phyloP scores from a whole-genome alignment of 2,329 filamentous ascomycete species.

The Alternaria atra region DNA sequence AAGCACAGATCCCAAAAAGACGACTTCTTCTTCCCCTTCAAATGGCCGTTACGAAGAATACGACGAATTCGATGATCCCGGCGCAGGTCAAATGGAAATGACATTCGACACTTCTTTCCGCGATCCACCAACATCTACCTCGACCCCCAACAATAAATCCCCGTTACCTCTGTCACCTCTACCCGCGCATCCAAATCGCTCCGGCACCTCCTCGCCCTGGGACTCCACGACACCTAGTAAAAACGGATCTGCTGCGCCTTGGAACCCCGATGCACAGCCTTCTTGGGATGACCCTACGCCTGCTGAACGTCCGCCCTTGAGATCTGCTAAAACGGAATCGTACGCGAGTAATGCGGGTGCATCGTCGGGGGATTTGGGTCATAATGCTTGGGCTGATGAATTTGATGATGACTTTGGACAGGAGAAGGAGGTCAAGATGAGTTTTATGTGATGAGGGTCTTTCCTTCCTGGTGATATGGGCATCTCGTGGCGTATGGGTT shows the following conservation, averaged over 20 bases:
- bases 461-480: background rate
- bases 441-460: conserved; percentile 47
- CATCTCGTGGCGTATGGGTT: background rate
- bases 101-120: conserved; percentile 55
- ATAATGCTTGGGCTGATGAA: conserved; percentile 60
- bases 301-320: conserved; percentile 40
- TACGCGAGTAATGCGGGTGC: background rate
- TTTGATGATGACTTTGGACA: conserved; percentile 57
- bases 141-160: conserved; percentile 22
- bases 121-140: conserved; percentile 20
- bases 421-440: conserved; percentile 60
- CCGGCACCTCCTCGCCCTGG: conserved; percentile 22
- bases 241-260: background rate
- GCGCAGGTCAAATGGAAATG: conserved; percentile 50
- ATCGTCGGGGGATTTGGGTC: conserved; percentile 31
- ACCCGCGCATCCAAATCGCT: conserved; percentile 1
- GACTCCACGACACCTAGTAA: background rate
- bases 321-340: conserved; percentile 40
- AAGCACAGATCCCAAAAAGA: conserved; percentile 11
- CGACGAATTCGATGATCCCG: conserved; percentile 44
- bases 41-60: conserved; percentile 43
- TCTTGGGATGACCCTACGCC: conserved; percentile 28
- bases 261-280: conserved; percentile 9
- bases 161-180: background rate
- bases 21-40: conserved; percentile 16